These are phyloP conservation scores for Fraxinus quadrangulata DNA, from an alignment of 257 asterid species.

Conservation along the genomic window DNA sequence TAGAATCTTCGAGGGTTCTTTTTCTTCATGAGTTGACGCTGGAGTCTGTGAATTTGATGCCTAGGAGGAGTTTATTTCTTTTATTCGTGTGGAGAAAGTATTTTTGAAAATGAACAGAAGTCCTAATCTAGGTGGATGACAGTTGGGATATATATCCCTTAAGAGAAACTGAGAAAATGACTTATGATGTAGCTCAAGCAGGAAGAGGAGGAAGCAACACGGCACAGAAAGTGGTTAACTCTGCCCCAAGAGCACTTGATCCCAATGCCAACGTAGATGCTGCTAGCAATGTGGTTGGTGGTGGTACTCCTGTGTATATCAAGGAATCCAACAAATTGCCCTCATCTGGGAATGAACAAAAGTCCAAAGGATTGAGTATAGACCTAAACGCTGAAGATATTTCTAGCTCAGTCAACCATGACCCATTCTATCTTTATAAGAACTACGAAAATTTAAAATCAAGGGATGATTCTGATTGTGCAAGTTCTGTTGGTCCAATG, in stretches of 20 bases:
- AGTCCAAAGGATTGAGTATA: constrained; percentile 44
- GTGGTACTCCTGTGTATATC: constrained; percentile 28
- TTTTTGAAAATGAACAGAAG: not conserved
- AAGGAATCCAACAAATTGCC: constrained; percentile 31
- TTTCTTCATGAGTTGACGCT: not conserved
- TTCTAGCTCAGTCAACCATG: constrained; percentile 50
- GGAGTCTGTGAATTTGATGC: not conserved
- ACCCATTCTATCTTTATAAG: constrained; percentile 42
- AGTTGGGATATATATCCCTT: not conserved
- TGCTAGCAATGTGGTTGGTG: constrained; percentile 23
- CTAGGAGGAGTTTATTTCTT: not conserved
- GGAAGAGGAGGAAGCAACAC: constrained; percentile 36
- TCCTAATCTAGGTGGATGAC: not conserved
- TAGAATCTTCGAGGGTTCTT: not conserved
- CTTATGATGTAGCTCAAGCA: constrained; percentile 43
- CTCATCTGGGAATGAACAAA: constrained; percentile 33
- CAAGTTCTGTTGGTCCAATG: constrained; percentile 70
- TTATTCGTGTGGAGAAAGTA: not conserved
- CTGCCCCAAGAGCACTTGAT: constrained; percentile 46
- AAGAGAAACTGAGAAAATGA: constrained; percentile 17
- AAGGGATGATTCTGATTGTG: constrained; percentile 68
- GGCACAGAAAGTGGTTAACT: constrained; percentile 15
- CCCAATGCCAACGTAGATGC: constrained; percentile 51
- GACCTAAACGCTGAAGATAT: constrained; percentile 68
- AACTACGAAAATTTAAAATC: constrained; percentile 35